These are phyloP conservation scores for Xylaria hypoxylon DNA, from an alignment of 2,329 filamentous ascomycete genomes.

Conservation along the genomic window DNA sequence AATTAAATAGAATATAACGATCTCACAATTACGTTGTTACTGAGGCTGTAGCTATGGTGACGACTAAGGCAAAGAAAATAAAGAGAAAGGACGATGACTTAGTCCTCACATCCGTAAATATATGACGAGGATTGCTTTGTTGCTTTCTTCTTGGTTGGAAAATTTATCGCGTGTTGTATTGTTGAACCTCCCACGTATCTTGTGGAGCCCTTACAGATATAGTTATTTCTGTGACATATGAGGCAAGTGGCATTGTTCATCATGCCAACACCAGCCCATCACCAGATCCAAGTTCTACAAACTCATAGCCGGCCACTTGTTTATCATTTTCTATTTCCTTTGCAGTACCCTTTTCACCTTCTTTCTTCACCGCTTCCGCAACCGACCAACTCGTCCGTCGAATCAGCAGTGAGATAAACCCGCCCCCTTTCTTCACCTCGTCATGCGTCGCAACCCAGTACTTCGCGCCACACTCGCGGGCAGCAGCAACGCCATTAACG, in stretches of 20 bases:
- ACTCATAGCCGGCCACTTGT: slow-evolving; percentile 55
- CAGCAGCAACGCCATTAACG: slow-evolving; percentile 59
- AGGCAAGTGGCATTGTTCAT: neutral
- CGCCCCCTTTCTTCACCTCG: slow-evolving; percentile 69
- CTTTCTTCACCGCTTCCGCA: slow-evolving; percentile 56
- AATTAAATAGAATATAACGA: too few species aligned
- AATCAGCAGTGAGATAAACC: slow-evolving; percentile 66
- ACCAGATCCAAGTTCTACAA: slow-evolving; percentile 66
- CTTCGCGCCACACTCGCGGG: slow-evolving; percentile 30
- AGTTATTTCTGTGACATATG: neutral
- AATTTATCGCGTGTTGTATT: too few species aligned
- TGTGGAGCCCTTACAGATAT: too few species aligned
- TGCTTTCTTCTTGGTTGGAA: too few species aligned
- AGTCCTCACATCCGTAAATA: too few species aligned
- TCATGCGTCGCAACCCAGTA: slow-evolving; percentile 77
- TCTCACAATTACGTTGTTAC: too few species aligned
- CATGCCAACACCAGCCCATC: slow-evolving; percentile 62
- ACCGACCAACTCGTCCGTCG: slow-evolving; percentile 58
- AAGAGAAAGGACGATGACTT: too few species aligned
- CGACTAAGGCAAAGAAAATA: too few species aligned
- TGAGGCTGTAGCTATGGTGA: too few species aligned
- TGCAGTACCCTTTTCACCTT: slow-evolving; percentile 41
- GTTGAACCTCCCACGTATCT: too few species aligned
- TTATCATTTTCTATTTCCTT: slow-evolving; percentile 46
- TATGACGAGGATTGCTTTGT: too few species aligned